Base-by-base conservation (phyloP, 2,329 filamentous ascomycete genomes). In the Aspergillus pseudoviridinutans region DNA sequence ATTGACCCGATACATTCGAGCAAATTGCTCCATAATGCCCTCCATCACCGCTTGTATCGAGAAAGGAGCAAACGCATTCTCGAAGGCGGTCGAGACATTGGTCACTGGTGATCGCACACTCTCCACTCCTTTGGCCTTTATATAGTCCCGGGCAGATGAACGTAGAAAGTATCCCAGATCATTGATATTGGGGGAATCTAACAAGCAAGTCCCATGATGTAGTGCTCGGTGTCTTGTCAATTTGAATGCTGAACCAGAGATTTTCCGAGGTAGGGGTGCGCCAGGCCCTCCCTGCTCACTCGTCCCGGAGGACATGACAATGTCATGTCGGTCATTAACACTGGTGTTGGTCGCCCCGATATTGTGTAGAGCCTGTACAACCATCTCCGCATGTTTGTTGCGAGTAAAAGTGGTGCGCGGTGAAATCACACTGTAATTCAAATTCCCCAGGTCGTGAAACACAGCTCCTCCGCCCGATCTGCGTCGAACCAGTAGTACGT, bases 211-310 rank as follows among this genome's bases (percentile, higher is more conserved):
- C 7, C 92, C 94, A 74, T 99, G 94, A 74, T 99, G 94, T 57
- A 99, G 80, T 7, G 92, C 88, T 49, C 93, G 83, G 51, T 85
- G 78, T 25, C 90, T 82, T 0, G 90, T 97, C 54, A 99, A 80
- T 75, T 97, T 97, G 77, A 96, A 99, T 10, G 94, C 94, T 0
- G 92, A 97, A 1, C 94, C 94, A 0, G 92, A 96, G 10, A 97
- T 83, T 73, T 99, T 99, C 69, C 87, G 84, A 1, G 82, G 80
- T 38, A 70, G 68, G 9, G 59, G 59, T 60, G 68, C 51, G 70
- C 63, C 51, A 5, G 58, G 25, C 44, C 67, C 77, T 3, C 47
- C 51, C 38, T 32, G 8, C 29, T 44, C 6, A 12, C 14, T 38
- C 7, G 58, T 58, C 14, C 53, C 55, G 51, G 81, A 79, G 57